Evolutionary conservation across 768 basidiomycete genomes (phyloP).

Genomic region (Lactarius indigo): DNA sequence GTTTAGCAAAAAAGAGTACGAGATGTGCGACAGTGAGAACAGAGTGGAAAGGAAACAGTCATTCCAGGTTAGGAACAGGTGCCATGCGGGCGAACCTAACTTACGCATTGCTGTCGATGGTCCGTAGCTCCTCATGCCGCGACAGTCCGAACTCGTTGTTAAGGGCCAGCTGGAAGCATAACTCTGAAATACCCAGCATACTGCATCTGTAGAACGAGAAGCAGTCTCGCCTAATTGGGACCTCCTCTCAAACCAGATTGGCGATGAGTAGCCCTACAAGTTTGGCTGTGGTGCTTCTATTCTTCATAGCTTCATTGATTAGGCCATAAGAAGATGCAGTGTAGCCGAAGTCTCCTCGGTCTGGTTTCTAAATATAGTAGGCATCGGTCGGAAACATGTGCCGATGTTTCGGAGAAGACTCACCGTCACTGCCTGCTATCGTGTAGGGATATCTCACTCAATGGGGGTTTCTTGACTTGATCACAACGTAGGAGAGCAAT

Average conservation of each 20-base stretch:
- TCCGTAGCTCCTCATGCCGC: not conserved
- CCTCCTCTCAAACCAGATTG: slow-evolving; percentile 35
- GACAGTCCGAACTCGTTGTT: slow-evolving; percentile 9
- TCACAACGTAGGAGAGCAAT: too few relatives aligned
- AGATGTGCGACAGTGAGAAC: too few relatives aligned
- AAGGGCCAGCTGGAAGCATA: slow-evolving; percentile 2
- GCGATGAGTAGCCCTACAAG: slow-evolving; percentile 18
- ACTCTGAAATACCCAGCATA: too few relatives aligned
- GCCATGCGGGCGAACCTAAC: slow-evolving; percentile 9
- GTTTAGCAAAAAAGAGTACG: too few relatives aligned
- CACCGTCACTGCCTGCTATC: too few relatives aligned
- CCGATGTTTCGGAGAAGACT: too few relatives aligned
- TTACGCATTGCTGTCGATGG: slow-evolving; percentile 4
- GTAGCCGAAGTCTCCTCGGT: slow-evolving; percentile 19
- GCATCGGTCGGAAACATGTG: slow-evolving; percentile 27
- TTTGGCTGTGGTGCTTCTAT: not conserved
- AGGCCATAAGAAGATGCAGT: slow-evolving; percentile 9
- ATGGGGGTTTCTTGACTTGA: too few relatives aligned
- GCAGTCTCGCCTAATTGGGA: slow-evolving; percentile 27
- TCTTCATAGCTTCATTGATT: slow-evolving; percentile 7
- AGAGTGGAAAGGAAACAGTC: not conserved
- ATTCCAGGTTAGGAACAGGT: slow-evolving; percentile 12
- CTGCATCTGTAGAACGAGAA: not conserved
- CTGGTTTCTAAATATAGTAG: slow-evolving; percentile 28
- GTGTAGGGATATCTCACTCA: too few relatives aligned